Evolutionary conservation across 2,329 filamentous ascomycete species (phyloP).

Genomic region (Decorospora gaudefroyi): DNA sequence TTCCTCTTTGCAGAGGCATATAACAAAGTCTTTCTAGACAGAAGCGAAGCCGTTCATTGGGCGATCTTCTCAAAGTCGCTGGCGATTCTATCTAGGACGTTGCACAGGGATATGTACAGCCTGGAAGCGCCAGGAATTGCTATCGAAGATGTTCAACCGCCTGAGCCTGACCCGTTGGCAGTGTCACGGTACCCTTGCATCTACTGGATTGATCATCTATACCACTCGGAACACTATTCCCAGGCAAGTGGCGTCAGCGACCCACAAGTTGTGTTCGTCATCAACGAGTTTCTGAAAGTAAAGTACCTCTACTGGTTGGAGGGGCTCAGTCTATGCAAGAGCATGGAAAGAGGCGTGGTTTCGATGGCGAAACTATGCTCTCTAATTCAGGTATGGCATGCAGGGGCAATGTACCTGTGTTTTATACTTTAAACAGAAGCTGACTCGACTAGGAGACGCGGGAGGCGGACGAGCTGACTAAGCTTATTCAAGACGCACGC

Average conservation of each 20-base stretch:
- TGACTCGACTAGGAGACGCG: too few relatives aligned
- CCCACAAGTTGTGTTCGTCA: constrained; percentile 3
- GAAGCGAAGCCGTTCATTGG: constrained; percentile 15
- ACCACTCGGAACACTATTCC: constrained; percentile 17
- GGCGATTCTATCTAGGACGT: constrained; percentile 16
- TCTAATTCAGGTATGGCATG: too few relatives aligned
- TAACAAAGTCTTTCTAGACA: constrained; percentile 2
- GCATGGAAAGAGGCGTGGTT: constrained; percentile 6
- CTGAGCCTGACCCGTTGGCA: constrained; percentile 33
- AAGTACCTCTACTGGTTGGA: constrained; percentile 21
- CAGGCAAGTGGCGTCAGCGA: background rate
- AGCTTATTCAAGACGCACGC: too few relatives aligned
- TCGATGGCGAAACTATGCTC: constrained; percentile 11
- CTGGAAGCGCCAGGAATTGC: constrained; percentile 21
- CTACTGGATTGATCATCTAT: constrained; percentile 46
- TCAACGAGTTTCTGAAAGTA: constrained; percentile 9
- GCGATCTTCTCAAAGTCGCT: constrained; percentile 40
- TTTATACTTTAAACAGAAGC: too few relatives aligned
- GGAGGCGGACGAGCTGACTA: too few relatives aligned
- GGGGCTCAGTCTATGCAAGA: constrained; percentile 12
- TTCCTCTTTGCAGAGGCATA: constrained; percentile 33
- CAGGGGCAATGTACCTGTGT: too few relatives aligned
- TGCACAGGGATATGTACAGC: constrained; percentile 31
- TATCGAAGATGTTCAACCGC: constrained; percentile 21
- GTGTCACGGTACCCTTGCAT: too few relatives aligned